Evolutionary conservation across 2,329 filamentous ascomycete species (phyloP).

Genomic region (Teratosphaeria epicoccoides): DNA sequence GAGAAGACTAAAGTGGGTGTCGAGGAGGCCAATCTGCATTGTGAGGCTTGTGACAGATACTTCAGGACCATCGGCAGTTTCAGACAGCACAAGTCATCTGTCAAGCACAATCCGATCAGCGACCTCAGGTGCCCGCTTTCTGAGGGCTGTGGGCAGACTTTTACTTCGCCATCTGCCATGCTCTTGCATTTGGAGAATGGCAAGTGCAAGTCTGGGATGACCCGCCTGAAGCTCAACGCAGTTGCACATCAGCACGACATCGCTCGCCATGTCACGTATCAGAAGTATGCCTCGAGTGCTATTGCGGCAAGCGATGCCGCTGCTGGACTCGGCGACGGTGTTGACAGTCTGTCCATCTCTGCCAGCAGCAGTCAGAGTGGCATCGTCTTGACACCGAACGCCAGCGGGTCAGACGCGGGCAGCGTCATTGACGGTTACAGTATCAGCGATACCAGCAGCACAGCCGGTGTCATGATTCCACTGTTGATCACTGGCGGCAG

Average conservation of each 20-base stretch:
- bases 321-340: background rate
- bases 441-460: no score
- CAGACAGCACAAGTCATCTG: constrained; percentile 9
- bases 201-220: constrained; percentile 10
- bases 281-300: background rate
- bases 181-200: constrained; percentile 10
- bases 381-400: no score
- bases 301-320: no score
- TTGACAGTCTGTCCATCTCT: background rate
- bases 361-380: background rate
- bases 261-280: constrained; percentile 7
- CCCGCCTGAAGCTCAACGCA: constrained; percentile 8
- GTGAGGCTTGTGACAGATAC: constrained; percentile 6
- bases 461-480: no score
- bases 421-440: no score
- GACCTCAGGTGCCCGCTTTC: constrained; percentile 9
- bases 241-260: constrained; percentile 8
- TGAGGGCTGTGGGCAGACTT: constrained; percentile 3
- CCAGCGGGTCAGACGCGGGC: background rate
- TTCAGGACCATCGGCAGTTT: constrained; percentile 5
- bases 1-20: background rate
- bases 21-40: constrained; percentile 8
- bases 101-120: constrained; percentile 10
- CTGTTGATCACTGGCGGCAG: no score
- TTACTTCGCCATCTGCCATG: constrained; percentile 8